Base-by-base conservation (phyloP, 2,329 filamentous ascomycete species). In the Fusarium aywerte region DNA sequence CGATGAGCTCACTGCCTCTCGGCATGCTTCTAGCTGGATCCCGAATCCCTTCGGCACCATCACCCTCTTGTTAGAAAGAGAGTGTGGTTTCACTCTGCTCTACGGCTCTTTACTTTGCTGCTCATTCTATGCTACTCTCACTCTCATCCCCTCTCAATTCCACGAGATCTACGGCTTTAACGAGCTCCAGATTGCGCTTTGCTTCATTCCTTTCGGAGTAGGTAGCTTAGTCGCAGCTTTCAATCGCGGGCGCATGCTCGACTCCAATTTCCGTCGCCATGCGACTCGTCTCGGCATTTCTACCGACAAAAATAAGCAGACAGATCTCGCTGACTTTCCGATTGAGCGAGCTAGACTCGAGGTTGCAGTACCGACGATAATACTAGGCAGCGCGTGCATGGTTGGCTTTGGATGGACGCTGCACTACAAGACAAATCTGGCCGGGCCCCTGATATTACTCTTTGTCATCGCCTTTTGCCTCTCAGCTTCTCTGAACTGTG, bases 261-360 rank as follows among this genome's bases (percentile, higher is more conserved):
- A 50, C 47, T 50, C 23, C n/a, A 50, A 50, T 10, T 50, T 50
- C 25, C 33, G 47, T 11, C 33, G 47, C 29, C 16, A 50, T 31
- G 35, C 47, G 7, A 31, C 16, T n/a, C 20, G 13, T n/a, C n/a
- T 29, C 6, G 47, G 35, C 4, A 50, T 50, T 7, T 5, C 38
- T 7, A 50, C 38, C 1, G n/a, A 29, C 9, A 23, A 50, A 4
- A 50, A 50, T 7, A 18, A 7, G 11, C 47, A 50, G 15, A 35
- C 38, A 23, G 47, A 50, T 7, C 47, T 50, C 15, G 38, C 12
- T 8, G 33, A 13, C 2, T 35, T 50, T 3, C 47, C 47, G 1
- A 50, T 50, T 31, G 47, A 50, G 11, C 27, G 25, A 13, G 38
- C 38, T 15, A 50, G 47, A 11, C 27, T 50, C 1, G 35, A 50